Percentiles rank a stretch among this genome's conserved stretches.
Evolutionary conservation across 352 stramenopile species (phyloP).

Genomic region (Thraustochytrium striatum): DNA sequence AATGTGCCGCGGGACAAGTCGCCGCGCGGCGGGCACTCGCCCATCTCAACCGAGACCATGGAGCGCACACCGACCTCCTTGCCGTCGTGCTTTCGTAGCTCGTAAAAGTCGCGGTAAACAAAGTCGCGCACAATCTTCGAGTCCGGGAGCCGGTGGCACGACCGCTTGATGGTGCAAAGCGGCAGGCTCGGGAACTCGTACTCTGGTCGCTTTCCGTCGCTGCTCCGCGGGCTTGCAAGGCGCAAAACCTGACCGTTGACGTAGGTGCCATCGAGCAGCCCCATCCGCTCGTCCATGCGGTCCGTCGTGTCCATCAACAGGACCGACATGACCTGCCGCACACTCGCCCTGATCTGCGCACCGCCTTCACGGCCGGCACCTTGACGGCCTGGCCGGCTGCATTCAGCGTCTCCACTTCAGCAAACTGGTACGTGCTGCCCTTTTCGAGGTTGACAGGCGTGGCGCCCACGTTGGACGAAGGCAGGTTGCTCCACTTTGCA

Average conservation of each 20-base stretch:
- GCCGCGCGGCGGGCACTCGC: background rate
- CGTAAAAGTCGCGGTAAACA: conserved; percentile 18
- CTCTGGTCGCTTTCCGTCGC: background rate
- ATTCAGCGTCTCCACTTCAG: background rate
- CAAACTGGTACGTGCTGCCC: background rate
- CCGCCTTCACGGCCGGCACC: background rate
- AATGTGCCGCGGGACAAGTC: background rate
- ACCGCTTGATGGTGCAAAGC: conserved; percentile 19
- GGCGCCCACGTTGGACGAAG: background rate
- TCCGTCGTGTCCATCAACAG: background rate
- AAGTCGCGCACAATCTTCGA: background rate
- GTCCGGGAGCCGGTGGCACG: conserved; percentile 13
- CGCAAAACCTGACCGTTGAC: conserved; percentile 19
- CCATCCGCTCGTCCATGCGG: background rate
- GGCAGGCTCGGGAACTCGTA: conserved; percentile 2
- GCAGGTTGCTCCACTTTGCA: background rate
- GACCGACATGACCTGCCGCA: conserved; percentile 22
- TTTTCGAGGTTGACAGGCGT: background rate
- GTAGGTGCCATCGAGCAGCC: conserved; percentile 7
- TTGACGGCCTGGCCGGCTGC: background rate
- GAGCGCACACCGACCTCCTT: background rate
- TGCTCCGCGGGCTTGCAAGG: background rate
- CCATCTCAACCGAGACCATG: conserved; percentile 2
- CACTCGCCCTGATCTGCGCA: background rate
- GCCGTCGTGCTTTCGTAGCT: background rate